Conservation (phyloP, 257 asterid species). For the Solanum etuberosum region DNA sequence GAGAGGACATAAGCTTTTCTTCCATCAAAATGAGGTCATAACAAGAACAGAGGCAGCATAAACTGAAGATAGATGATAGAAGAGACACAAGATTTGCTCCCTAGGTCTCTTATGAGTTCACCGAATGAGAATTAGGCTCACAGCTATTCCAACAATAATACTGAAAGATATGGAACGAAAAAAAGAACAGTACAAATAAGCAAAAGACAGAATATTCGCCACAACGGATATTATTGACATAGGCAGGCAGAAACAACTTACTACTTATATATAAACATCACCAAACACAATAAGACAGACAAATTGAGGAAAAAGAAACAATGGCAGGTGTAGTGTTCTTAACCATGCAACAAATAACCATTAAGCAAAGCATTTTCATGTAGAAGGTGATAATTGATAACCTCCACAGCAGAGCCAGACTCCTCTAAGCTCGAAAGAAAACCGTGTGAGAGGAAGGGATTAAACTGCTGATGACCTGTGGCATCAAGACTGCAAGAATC, state of each 20-base stretch:
- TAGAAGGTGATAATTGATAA: constrained; percentile 23
- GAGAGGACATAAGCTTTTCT: constrained; percentile 12
- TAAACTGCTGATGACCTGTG: constrained; percentile 47
- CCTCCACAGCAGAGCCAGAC: constrained; percentile 76
- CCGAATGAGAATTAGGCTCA: neutral
- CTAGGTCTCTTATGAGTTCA: neutral
- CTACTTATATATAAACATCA: neutral
- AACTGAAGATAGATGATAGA: neutral
- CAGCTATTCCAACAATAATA: neutral
- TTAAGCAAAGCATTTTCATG: neutral
- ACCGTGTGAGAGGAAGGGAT: constrained; percentile 79
- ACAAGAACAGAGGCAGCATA: neutral
- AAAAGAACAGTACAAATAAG: neutral
- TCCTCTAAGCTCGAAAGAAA: constrained; percentile 95
- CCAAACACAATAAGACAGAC: neutral
- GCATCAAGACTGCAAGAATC: constrained; percentile 77
- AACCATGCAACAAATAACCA: neutral
- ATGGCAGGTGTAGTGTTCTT: neutral
- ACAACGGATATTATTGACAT: neutral
- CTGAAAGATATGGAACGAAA: neutral
- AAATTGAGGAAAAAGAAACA: neutral
- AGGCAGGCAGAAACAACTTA: neutral
- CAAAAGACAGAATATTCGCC: neutral
- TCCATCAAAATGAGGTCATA: constrained; percentile 3
- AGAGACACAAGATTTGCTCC: neutral